Conservation (phyloP, 805 yeast species). For the Cyberlindnera bimundalis region DNA sequence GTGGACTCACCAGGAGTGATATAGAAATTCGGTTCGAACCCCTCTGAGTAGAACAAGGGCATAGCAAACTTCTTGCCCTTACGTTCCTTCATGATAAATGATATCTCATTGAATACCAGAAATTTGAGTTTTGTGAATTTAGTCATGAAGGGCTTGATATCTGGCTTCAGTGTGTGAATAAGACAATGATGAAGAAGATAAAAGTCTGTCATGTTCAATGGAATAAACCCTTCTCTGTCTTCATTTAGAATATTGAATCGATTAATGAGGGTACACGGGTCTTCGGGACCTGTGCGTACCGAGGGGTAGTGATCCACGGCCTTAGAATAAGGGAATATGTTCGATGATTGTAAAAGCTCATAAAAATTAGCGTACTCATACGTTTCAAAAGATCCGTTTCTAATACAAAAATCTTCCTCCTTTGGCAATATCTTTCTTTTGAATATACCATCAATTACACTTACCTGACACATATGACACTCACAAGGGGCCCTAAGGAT, state of each 20-base stretch:
- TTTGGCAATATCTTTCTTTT: constrained; percentile 32
- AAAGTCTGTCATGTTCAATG: constrained; percentile 32
- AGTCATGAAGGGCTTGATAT: constrained; percentile 33
- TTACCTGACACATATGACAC: constrained; percentile 20
- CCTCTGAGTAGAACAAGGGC: constrained; percentile 22
- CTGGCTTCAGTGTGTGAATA: constrained; percentile 35
- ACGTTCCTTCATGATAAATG: constrained; percentile 7
- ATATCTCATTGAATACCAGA: constrained; percentile 32
- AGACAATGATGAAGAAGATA: constrained; percentile 34
- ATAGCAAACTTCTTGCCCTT: neutral
- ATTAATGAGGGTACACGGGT: constrained; percentile 28
- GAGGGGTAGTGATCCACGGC: constrained; percentile 42
- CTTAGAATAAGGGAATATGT: constrained; percentile 39
- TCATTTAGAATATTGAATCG: constrained; percentile 26
- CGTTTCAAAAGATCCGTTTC: constrained; percentile 26
- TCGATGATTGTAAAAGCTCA: constrained; percentile 33
- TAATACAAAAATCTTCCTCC: constrained; percentile 28
- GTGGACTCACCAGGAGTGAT: constrained; percentile 1
- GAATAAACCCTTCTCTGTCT: constrained; percentile 23
- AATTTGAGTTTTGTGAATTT: constrained; percentile 34
- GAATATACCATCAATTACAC: constrained; percentile 31
- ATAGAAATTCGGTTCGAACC: constrained; percentile 10
- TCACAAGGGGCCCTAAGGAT: constrained; percentile 18
- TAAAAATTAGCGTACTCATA: constrained; percentile 35
- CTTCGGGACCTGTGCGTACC: constrained; percentile 40